Percentiles rank a stretch among this genome's conserved stretches.
phyloP scores from a whole-genome alignment of 768 basidiomycete genomes.

The Podaxis rugospora region DNA sequence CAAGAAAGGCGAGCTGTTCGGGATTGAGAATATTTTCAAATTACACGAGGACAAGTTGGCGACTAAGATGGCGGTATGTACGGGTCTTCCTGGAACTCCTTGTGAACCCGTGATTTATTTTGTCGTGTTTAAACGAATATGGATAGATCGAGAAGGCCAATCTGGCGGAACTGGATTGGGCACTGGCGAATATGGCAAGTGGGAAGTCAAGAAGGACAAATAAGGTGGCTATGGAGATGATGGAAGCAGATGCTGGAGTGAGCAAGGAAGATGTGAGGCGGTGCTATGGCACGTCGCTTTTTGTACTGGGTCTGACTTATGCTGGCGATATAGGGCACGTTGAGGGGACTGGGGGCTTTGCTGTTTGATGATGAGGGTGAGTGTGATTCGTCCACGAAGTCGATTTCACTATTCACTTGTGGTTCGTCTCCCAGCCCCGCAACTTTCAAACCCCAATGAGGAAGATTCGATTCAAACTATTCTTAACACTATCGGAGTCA shows the following conservation, averaged over 20 bases:
- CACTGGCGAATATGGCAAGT: slow-evolving; percentile 60
- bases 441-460: slow-evolving; percentile 27
- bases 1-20: slow-evolving; percentile 81
- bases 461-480: slow-evolving; percentile 49
- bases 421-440: slow-evolving; percentile 27
- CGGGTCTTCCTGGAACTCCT: not conserved
- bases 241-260: slow-evolving; percentile 41
- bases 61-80: slow-evolving; percentile 67
- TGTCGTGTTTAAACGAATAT: slow-evolving; percentile 15
- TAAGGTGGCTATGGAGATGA: slow-evolving; percentile 29
- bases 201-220: slow-evolving; percentile 18
- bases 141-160: slow-evolving; percentile 74
- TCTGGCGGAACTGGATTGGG: slow-evolving; percentile 76
- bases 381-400: slow-evolving; percentile 13
- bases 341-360: slow-evolving; percentile 60
- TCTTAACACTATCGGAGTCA: slow-evolving; percentile 56
- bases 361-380: slow-evolving; percentile 63
- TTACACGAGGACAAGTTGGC: slow-evolving; percentile 66
- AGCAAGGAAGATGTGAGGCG: slow-evolving; percentile 36
- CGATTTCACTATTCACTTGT: not conserved
- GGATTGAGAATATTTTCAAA: slow-evolving; percentile 80
- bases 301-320: not conserved
- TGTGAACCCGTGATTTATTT: not conserved
- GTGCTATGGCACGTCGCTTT: not conserved
- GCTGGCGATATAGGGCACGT: slow-evolving; percentile 33